Evolutionary conservation across 2,329 filamentous ascomycete genomes (phyloP), one percentile per base, ranked within the genome.

Genomic region (Aureobasidium vineae): DNA sequence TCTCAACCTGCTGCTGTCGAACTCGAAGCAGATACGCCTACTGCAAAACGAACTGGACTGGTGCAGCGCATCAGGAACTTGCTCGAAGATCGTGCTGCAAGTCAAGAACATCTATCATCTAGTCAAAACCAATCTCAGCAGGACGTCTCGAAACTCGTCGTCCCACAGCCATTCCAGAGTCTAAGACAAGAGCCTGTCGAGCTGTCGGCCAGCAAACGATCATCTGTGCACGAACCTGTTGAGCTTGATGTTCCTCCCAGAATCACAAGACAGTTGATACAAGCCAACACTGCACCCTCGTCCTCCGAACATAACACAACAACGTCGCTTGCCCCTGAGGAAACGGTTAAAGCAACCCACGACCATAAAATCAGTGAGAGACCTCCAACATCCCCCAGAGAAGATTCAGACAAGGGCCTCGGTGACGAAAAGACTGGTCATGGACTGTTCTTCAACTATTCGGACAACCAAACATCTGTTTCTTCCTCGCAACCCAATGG

Each of bases 51-150:
- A 5, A 54, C 50, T 15, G 77, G 79, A 3, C 78, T 79, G 52
- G 76, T 79, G 13, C 75, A 77, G 66, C 76, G 74, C n/a, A 77
- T 79, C 68, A 79, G 76, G 66, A 77, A 75, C 6, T 77, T 80
- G 67, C 71, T 80, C 13, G 79, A 81, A 71, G 79, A 75, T 13
- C 73, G 74, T 57, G 74, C 73, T n/a, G 56, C 63, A 63, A 43
- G 36, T 56, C 28, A 60, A 26, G 50, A 63, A 31, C 3, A 40
- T 43, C 23, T 56, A 5, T 2, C 38, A 15, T 16, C 65, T 3
- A n/a, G 19, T 7, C 63, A 50, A 31, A 38, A 19, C 16, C 43
- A 43, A n/a, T 16, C 31, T 45, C 65, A 52, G 21, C 53, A 59
- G 43, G 54, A 59, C 7, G 10, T 41, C 7, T 60, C 65, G 16